Conservation (phyloP, 306 rosid species). For the Ochetophila trinervis region DNA sequence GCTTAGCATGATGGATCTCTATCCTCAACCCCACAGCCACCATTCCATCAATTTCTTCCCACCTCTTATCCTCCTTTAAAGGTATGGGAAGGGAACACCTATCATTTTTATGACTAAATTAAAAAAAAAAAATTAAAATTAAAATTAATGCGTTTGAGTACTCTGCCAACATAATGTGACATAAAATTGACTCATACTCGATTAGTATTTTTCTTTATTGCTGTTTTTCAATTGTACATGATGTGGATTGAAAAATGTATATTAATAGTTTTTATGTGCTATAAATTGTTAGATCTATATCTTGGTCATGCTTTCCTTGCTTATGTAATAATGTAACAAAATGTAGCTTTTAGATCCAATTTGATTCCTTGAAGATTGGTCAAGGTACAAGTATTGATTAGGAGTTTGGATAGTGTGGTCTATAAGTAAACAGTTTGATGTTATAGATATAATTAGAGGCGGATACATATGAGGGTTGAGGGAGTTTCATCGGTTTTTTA, state of each 20-base stretch:
- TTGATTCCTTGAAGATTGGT: too few relatives aligned
- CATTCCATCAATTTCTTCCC: constrained; percentile 17
- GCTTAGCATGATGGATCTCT: constrained; percentile 30
- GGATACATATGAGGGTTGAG: too few relatives aligned
- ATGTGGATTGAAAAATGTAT: too few relatives aligned
- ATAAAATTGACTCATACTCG: constrained; percentile 25
- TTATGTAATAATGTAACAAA: too few relatives aligned
- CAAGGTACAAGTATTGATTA: too few relatives aligned
- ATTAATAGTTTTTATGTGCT: neutral
- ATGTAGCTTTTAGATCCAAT: too few relatives aligned
- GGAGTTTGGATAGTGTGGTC: too few relatives aligned
- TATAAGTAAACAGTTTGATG: too few relatives aligned
- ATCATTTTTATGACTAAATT: constrained; percentile 27
- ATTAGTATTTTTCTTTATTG: constrained; percentile 11
- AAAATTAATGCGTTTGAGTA: neutral
- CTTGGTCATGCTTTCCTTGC: too few relatives aligned
- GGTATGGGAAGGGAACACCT: constrained; percentile 26
- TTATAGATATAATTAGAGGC: too few relatives aligned
- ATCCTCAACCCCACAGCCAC: constrained; percentile 28
- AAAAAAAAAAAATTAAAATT: neutral
- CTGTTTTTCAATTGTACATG: neutral
- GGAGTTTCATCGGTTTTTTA: too few relatives aligned
- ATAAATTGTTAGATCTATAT: neutral
- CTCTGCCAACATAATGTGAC: constrained; percentile 32
- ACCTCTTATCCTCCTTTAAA: constrained; percentile 37